These are phyloP conservation scores for Candida ulmi DNA, from an alignment of 805 yeast genomes.

Conservation along the genomic window DNA sequence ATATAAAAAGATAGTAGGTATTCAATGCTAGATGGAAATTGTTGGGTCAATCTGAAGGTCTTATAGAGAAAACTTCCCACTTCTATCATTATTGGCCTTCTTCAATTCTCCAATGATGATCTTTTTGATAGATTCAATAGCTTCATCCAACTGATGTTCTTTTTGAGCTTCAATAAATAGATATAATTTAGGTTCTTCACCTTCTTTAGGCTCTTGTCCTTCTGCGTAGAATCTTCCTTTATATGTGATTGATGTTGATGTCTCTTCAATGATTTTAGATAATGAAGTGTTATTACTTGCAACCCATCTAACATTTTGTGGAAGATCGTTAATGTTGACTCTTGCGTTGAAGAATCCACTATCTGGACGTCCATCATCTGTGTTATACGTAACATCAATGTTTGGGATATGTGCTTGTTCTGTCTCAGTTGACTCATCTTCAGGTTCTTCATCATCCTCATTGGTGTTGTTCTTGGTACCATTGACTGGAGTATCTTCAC, in stretches of 20 bases:
- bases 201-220: constrained; percentile 47
- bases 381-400: constrained; percentile 42
- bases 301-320: constrained; percentile 74
- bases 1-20: no score
- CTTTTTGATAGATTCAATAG: constrained; percentile 51
- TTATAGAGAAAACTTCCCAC: constrained; percentile 46
- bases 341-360: constrained; percentile 54
- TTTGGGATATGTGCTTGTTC: constrained; percentile 18
- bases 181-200: constrained; percentile 70
- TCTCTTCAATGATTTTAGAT: constrained; percentile 58
- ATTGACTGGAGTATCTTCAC: constrained; percentile 30
- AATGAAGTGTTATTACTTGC: constrained; percentile 65
- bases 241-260: constrained; percentile 72
- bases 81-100: constrained; percentile 35
- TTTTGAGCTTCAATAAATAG: constrained; percentile 72
- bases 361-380: constrained; percentile 52
- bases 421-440: constrained; percentile 12
- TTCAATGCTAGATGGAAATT: no score
- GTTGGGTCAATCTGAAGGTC: no score
- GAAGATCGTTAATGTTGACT: constrained; percentile 77
- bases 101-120: constrained; percentile 53
- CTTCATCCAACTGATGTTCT: constrained; percentile 50
- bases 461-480: constrained; percentile 13
- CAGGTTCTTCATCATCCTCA: constrained; percentile 12
- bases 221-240: constrained; percentile 74